Base-by-base conservation (phyloP, 1,284 basidiomycete species). In the Marasmius oreades region DNA sequence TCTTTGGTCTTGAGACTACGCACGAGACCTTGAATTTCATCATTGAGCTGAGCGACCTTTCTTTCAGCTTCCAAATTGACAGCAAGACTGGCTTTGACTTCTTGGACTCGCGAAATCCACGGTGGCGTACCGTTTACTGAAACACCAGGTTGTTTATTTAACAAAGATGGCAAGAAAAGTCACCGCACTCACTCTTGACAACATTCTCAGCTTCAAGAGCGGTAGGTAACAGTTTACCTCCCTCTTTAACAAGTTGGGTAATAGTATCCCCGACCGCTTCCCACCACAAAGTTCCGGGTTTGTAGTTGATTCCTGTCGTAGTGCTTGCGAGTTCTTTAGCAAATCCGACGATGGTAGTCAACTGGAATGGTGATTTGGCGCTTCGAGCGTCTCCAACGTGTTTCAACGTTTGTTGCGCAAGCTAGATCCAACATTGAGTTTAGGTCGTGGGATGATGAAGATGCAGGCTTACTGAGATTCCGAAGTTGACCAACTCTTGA, bases 51-150 rank as follows among this genome's bases (percentile, higher is more conserved):
- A 3, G 84, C 75, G 8, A 95, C 85, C 70, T 92, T 92, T 48
- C 88, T 82, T 69, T 98, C 95, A 0, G 95, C 93, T 67, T 98
- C 95, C 16, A 92, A 80, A 65, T 98, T 98, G 72, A 93, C 80
- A 0, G 92, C 86, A 1, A 90, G 83, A 22, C 80, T 85, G 0
- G 89, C 82, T 69, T 93, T 93, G 74, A 99, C 86, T 63, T 93
- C 85, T n/a, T 83, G 82, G 4, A 96, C 83, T n/a, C 97, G 84
- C 0, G 82, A 76, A 0, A 93, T 75, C 96, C 96, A 99, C 0
- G 97, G 97, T 2, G 92, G 77, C 0, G 84, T 80, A 6, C 87
- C 86, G 51, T 84, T 79, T 58, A 93, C 92, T 95, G 62, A 6
- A 52, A 43, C 58, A 56, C 46, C 48, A 39, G 14, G 47, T 46